phyloP scores from a whole-genome alignment of 83 land plant genomes.

The Diphasiastrum complanatum region DNA sequence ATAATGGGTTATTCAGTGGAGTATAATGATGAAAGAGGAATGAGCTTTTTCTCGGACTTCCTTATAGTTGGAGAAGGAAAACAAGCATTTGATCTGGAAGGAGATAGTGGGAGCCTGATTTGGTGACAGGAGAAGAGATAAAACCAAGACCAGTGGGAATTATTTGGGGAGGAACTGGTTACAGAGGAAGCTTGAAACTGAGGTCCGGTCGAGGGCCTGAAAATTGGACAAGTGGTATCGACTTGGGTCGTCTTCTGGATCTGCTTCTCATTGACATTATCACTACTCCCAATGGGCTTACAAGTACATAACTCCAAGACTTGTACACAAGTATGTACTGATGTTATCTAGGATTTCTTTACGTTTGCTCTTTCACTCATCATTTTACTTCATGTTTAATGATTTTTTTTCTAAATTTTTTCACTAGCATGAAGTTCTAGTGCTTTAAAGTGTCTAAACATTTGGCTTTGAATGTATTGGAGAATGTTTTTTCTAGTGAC shows the following conservation, averaged over 20 bases:
- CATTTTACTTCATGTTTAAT: too few relatives aligned
- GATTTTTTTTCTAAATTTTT: too few relatives aligned
- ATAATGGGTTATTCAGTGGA: conserved; percentile 84
- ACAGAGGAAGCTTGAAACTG: conserved; percentile 74
- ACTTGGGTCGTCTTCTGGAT: conserved; percentile 89
- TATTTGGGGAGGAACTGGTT: conserved; percentile 91
- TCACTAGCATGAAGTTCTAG: too few relatives aligned
- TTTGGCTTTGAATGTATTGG: too few relatives aligned
- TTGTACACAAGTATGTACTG: too few relatives aligned
- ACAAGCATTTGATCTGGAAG: conserved; percentile 85
- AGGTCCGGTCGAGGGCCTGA: conserved; percentile 69
- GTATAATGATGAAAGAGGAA: conserved; percentile 88
- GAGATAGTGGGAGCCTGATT: conserved; percentile 87
- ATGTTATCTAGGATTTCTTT: too few relatives aligned
- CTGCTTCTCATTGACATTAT: conserved; percentile 74
- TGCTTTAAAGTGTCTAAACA: too few relatives aligned
- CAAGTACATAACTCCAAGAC: too few relatives aligned
- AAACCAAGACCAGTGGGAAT: conserved; percentile 71
- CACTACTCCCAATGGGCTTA: conserved; percentile 42
- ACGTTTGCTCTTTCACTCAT: too few relatives aligned
- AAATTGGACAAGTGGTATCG: conserved; percentile 95
- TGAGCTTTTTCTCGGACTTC: conserved; percentile 77
- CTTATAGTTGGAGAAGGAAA: conserved; percentile 84
- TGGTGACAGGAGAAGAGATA: conserved; percentile 43
- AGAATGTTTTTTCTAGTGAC: too few relatives aligned